Evolutionary conservation across 495 filamentous ascomycete species (phyloP).

Genomic region (Trichocladium antarcticum): DNA sequence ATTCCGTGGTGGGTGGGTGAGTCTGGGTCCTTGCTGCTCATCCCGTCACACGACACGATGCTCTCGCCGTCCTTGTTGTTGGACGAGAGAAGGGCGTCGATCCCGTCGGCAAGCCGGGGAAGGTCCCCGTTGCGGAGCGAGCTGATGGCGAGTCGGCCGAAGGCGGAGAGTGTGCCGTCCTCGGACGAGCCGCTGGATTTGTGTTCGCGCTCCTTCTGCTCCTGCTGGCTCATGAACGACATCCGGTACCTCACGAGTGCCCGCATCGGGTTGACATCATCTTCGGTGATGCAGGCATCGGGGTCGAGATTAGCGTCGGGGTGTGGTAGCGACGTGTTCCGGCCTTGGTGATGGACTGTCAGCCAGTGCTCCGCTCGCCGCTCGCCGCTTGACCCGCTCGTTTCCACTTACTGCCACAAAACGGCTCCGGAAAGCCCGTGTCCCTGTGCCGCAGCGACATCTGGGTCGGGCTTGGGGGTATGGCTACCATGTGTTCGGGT

Average conservation of each 20-base stretch:
- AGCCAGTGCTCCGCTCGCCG: neutral
- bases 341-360: conserved; percentile 7
- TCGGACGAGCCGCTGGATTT: neutral
- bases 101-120: neutral
- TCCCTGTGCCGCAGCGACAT: conserved; percentile 16
- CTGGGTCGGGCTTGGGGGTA: conserved; percentile 15
- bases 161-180: conserved; percentile 5
- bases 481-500: conserved; percentile 12
- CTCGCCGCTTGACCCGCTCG: neutral
- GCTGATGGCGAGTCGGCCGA: conserved; percentile 11
- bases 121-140: conserved; percentile 12
- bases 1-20: neutral
- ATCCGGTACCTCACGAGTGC: conserved; percentile 19
- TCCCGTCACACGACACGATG: conserved; percentile 7
- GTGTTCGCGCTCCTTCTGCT: conserved; percentile 1
- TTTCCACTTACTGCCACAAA: conserved; percentile 21
- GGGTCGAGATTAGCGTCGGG: conserved; percentile 27
- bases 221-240: conserved; percentile 15
- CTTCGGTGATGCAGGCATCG: conserved; percentile 25
- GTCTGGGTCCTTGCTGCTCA: conserved; percentile 11
- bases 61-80: conserved; percentile 16
- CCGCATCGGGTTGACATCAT: conserved; percentile 19
- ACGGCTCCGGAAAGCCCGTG: conserved; percentile 30
- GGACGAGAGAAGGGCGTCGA: conserved; percentile 3
- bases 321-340: conserved; percentile 30